Base-by-base conservation (phyloP, 352 stramenopile genomes). In the Aphanomyces stellatus region DNA sequence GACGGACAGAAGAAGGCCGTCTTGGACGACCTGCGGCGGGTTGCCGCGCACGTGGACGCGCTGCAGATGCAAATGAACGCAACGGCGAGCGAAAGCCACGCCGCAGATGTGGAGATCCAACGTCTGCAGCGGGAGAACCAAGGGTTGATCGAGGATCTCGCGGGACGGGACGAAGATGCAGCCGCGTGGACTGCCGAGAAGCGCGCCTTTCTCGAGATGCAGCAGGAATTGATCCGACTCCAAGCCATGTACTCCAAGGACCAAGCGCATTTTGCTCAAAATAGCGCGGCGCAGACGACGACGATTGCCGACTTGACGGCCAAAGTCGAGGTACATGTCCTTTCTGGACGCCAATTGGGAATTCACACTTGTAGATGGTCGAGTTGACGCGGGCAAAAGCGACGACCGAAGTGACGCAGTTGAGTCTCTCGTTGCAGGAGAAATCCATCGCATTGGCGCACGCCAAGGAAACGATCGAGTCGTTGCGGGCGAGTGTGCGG, bases 391-490 rank as follows among this genome's bases (percentile, higher is more conserved):
- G 30, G 30, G 17, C 51, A 24, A 41, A 37, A 5, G 3, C 4
- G 22, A 22, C 4, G 3, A 10, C 33, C 55, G 41, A 63, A 3
- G 49, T 8, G n/a, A 34, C 33, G 10, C 3, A 7, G 34, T 35
- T 63, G 80, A 80, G 79, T 75, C 51, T 82, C 17, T 74, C 84
- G 68, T 70, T 77, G 27, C 73, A 79, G 31, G 79, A 78, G 37
- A 74, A 87, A 43, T 72, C 73, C 10, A 73, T 77, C 27, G 71
- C 31, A 33, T 19, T 35, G 3, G 25, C 22, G 22, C 55, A 63
- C 11, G 34, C 34, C 22, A 48, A 86, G 30, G 78, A 88, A 10
- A 75, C 88, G 40, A 75, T 75, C 30, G 65, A 62, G 1, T 77
- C 88, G 62, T 72, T 90, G 35, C 75, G 79, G 27, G 10, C 79